These are phyloP conservation scores for Mortierella sp. DNA, from an alignment of 371 early-diverging fungal genomes.

Conservation along the genomic window DNA sequence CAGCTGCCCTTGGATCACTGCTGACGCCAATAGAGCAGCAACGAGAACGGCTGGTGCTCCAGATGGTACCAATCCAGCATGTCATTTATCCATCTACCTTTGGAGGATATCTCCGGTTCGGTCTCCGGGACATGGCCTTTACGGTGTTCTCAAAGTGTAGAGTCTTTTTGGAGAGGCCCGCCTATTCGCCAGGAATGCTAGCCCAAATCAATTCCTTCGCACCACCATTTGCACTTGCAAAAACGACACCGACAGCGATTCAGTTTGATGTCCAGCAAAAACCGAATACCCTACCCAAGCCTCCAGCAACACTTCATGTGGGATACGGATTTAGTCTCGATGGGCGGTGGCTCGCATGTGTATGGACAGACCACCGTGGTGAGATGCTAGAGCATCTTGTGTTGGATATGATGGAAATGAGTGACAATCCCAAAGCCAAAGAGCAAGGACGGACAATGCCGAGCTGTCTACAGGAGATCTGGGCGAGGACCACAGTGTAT, in stretches of 20 bases:
- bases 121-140: slow-evolving; percentile 70
- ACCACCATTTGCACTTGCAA: slow-evolving; percentile 64
- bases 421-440: slow-evolving; percentile 1
- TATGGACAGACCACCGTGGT: slow-evolving; percentile 71
- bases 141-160: slow-evolving; percentile 68
- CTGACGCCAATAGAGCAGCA: slow-evolving; percentile 42
- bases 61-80: slow-evolving; percentile 71
- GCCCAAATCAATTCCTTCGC: slow-evolving; percentile 57
- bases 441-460: neutral
- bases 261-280: slow-evolving; percentile 52
- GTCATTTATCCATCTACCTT: slow-evolving; percentile 60
- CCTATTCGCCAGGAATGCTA: slow-evolving; percentile 34
- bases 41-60: slow-evolving; percentile 59
- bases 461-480: slow-evolving; percentile 35
- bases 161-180: slow-evolving; percentile 51
- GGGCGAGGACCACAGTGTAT: slow-evolving; percentile 37
- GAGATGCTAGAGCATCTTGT: slow-evolving; percentile 61
- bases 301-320: slow-evolving; percentile 58
- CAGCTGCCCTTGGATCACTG: slow-evolving; percentile 33
- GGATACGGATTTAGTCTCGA: slow-evolving; percentile 69
- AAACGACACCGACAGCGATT: slow-evolving; percentile 54
- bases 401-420: slow-evolving; percentile 21
- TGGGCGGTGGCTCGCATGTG: slow-evolving; percentile 63
- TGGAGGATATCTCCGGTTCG: slow-evolving; percentile 66
- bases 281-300: slow-evolving; percentile 44